Evolutionary conservation across 805 yeast genomes (phyloP).

Genomic region (Ogataea kodamae): DNA sequence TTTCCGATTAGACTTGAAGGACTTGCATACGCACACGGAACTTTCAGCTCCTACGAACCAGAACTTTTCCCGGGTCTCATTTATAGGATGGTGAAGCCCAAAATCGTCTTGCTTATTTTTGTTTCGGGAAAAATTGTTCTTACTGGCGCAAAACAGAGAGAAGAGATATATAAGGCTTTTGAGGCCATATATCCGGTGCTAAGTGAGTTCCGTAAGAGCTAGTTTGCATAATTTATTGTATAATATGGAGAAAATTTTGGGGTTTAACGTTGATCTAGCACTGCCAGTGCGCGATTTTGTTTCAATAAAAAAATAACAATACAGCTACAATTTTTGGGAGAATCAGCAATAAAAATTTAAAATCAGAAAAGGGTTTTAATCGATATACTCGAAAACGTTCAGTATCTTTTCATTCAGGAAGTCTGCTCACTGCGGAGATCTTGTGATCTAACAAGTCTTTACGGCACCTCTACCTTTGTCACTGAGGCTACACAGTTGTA

Average conservation of each 20-base stretch:
- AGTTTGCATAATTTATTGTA: slow-evolving; percentile 10
- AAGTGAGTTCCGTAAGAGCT: slow-evolving; percentile 86
- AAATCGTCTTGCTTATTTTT: slow-evolving; percentile 90
- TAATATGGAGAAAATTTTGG: slow-evolving; percentile 9
- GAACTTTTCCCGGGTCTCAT: slow-evolving; percentile 97
- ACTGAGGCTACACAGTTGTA: too few relatives aligned
- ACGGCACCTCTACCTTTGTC: too few relatives aligned
- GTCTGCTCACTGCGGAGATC: too few relatives aligned
- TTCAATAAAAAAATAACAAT: slow-evolving; percentile 1
- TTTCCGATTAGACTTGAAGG: slow-evolving; percentile 98
- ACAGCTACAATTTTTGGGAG: too few relatives aligned
- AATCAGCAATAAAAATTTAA: slow-evolving; percentile 3
- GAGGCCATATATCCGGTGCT: slow-evolving; percentile 98
- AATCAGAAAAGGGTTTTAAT: slow-evolving; percentile 9
- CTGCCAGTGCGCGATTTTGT: slow-evolving; percentile 14
- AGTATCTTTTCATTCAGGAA: too few relatives aligned
- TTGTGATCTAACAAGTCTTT: too few relatives aligned
- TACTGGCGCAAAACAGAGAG: slow-evolving; percentile 98
- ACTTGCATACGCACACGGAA: slow-evolving; percentile 95
- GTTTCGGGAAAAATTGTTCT: slow-evolving; percentile 96
- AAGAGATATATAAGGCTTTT: slow-evolving; percentile 96
- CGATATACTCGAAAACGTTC: too few relatives aligned
- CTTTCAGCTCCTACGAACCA: slow-evolving; percentile 97
- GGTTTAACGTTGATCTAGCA: slow-evolving; percentile 3
- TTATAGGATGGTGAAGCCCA: slow-evolving; percentile 99